A percentile compares a stretch with the other conserved stretches of the same genome.
Evolutionary conservation across 2,329 filamentous ascomycete species (phyloP).

Genomic region (Xylaria sp.): DNA sequence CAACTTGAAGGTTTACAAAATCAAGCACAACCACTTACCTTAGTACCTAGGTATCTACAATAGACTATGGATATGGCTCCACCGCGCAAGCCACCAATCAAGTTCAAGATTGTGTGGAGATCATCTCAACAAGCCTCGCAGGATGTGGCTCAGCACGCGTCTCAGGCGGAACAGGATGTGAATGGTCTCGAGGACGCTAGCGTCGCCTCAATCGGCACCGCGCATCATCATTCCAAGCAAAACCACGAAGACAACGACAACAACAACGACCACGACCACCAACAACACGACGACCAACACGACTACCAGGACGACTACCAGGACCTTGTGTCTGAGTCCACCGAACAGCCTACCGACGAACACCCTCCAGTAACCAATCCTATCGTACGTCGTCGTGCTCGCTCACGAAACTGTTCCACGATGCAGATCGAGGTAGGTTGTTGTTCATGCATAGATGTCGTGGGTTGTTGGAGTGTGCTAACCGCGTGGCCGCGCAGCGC

Average conservation of each 20-base stretch:
- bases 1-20: no score
- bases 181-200: background rate
- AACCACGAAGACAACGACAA: background rate
- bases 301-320: background rate
- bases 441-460: background rate
- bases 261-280: background rate
- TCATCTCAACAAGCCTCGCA: background rate
- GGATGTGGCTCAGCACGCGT: background rate
- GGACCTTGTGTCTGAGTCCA: background rate
- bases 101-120: background rate
- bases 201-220: slow-evolving; percentile 5
- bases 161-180: background rate
- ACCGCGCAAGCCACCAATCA: slow-evolving; percentile 8
- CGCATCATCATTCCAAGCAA: slow-evolving; percentile 16
- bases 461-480: slow-evolving; percentile 35
- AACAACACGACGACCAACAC: background rate
- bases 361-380: background rate
- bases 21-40: no score
- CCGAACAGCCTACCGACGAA: no score
- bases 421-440: slow-evolving; percentile 48
- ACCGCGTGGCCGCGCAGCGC: slow-evolving; percentile 68
- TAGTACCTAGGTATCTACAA: no score
- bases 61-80: no score
- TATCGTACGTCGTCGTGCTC: background rate
- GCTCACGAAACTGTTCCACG: slow-evolving; percentile 13